phyloP scores from a whole-genome alignment of 1,284 basidiomycete genomes.

The Bondarzewia mesenterica region DNA sequence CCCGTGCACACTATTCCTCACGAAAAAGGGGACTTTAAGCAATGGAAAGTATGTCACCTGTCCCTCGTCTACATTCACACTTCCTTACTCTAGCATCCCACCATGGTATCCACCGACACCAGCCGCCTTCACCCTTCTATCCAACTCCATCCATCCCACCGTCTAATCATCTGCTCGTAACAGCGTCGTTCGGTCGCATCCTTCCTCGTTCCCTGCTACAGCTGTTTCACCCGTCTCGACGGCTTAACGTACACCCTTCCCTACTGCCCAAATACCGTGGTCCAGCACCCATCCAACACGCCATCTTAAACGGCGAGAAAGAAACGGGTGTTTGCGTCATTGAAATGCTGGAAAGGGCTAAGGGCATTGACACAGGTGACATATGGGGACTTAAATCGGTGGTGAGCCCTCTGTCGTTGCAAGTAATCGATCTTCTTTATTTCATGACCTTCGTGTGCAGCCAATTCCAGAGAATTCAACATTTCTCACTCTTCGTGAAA shows the following conservation, averaged over 20 bases:
- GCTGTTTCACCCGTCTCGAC: constrained; percentile 52
- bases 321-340: constrained; percentile 69
- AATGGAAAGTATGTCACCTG: constrained; percentile 39
- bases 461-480: constrained; percentile 36
- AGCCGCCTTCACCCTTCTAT: constrained; percentile 43
- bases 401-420: constrained; percentile 27
- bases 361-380: constrained; percentile 55
- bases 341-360: constrained; percentile 47
- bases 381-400: constrained; percentile 41
- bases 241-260: constrained; percentile 92
- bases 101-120: not conserved
- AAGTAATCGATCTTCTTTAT: not conserved
- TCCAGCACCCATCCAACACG: constrained; percentile 87
- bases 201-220: constrained; percentile 60
- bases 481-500: constrained; percentile 52
- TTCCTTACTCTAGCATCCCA: not conserved
- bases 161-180: constrained; percentile 64
- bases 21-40: constrained; percentile 43
- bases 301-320: constrained; percentile 55
- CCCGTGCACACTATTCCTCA: constrained; percentile 53
- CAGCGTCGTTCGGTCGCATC: constrained; percentile 91
- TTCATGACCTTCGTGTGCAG: constrained; percentile 28
- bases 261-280: constrained; percentile 86
- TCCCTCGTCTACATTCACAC: constrained; percentile 1
- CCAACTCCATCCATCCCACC: constrained; percentile 13